Evolutionary conservation across 805 yeast genomes (phyloP).

Genomic region (Metschnikowia peoriensis): DNA sequence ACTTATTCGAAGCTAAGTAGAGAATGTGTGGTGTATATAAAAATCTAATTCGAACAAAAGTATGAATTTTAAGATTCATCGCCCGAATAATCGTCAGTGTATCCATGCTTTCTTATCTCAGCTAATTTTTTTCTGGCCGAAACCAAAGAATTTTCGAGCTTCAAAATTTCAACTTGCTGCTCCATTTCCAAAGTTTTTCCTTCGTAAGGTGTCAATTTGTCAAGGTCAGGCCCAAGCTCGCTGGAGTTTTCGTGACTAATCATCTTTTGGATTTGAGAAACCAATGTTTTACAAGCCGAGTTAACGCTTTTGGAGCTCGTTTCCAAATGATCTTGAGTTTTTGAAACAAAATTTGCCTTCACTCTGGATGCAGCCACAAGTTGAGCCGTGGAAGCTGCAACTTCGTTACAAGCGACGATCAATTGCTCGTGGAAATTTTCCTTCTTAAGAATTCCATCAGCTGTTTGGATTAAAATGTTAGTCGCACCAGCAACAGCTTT

Average conservation of each 20-base stretch:
- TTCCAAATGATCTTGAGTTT: constrained; percentile 74
- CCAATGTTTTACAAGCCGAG: constrained; percentile 72
- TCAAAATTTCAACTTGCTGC: constrained; percentile 86
- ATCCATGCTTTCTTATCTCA: constrained; percentile 78
- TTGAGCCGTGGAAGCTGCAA: constrained; percentile 90
- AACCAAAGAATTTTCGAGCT: constrained; percentile 69
- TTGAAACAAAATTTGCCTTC: constrained; percentile 73
- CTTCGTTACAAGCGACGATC: constrained; percentile 88
- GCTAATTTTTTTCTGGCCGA: constrained; percentile 79
- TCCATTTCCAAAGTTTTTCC: constrained; percentile 87
- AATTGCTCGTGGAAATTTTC: constrained; percentile 75
- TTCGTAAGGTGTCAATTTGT: constrained; percentile 69
- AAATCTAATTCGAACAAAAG: too few relatives aligned
- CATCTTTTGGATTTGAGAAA: constrained; percentile 63
- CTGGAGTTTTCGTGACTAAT: constrained; percentile 38
- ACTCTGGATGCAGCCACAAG: constrained; percentile 89
- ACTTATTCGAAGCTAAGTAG: too few relatives aligned
- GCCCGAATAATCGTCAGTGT: constrained; percentile 49
- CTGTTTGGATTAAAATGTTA: constrained; percentile 75
- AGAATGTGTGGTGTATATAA: too few relatives aligned
- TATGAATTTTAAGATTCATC: constrained; percentile 3
- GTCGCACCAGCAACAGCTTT: constrained; percentile 84
- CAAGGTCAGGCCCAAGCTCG: constrained; percentile 55
- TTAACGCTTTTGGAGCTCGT: constrained; percentile 65
- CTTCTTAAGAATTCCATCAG: constrained; percentile 73